These are phyloP conservation scores for Solanum boliviense DNA, from an alignment of 257 asterid species.

Conservation along the genomic window DNA sequence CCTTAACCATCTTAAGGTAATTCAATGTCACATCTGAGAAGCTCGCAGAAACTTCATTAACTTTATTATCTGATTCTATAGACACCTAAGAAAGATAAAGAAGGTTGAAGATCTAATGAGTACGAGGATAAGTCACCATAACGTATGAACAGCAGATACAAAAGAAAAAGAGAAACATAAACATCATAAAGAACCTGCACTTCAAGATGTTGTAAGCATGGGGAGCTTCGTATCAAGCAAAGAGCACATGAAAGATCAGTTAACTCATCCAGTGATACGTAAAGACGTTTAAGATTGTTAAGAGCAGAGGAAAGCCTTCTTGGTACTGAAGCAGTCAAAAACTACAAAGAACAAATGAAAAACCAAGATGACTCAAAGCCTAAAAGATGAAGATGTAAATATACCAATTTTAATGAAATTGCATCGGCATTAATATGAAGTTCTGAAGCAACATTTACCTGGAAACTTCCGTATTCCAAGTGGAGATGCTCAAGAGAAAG, in stretches of 20 bases:
- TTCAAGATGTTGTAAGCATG: not conserved
- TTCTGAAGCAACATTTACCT: not conserved
- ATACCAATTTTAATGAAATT: not conserved
- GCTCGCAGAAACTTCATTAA: not conserved
- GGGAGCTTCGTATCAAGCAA: not conserved
- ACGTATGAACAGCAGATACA: not conserved
- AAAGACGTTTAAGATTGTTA: not conserved
- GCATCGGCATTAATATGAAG: not conserved
- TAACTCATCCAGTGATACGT: not conserved
- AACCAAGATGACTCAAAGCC: not conserved
- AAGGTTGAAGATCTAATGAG: not conserved
- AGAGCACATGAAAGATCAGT: not conserved
- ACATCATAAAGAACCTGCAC: not conserved
- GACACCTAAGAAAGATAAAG: not conserved
- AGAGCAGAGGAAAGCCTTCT: not conserved
- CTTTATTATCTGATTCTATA: not conserved
- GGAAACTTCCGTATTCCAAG: not conserved
- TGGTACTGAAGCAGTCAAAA: not conserved
- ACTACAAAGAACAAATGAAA: not conserved
- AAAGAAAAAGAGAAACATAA: not conserved
- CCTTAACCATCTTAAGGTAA: not conserved
- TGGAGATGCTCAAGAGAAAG: not conserved
- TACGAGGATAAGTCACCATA: not conserved
- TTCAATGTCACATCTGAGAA: not conserved
- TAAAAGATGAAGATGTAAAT: not conserved